These are phyloP conservation scores for Mallotus repandus DNA, from an alignment of 441 rosid genomes.

Conservation along the genomic window DNA sequence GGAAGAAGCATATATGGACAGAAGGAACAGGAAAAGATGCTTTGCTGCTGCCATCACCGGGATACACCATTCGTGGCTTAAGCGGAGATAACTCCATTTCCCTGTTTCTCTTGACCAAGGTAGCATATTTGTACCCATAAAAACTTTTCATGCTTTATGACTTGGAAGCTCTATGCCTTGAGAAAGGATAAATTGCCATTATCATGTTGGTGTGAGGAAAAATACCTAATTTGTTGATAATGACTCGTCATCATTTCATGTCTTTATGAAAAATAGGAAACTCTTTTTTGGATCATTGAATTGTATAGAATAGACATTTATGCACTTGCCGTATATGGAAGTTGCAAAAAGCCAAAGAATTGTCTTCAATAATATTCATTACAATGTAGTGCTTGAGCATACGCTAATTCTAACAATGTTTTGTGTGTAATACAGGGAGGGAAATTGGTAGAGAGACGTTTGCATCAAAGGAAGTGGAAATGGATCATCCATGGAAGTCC, in stretches of 20 bases:
- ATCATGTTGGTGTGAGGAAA: not conserved
- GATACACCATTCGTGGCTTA: slow-evolving; percentile 41
- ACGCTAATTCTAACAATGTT: slow-evolving; percentile 10
- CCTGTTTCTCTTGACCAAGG: slow-evolving; percentile 68
- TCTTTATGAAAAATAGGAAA: not conserved
- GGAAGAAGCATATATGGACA: slow-evolving; percentile 69
- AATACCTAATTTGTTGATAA: not conserved
- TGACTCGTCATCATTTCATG: not conserved
- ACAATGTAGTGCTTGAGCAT: not conserved
- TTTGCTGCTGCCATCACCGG: slow-evolving; percentile 40
- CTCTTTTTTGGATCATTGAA: not conserved
- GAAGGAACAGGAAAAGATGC: slow-evolving; percentile 40
- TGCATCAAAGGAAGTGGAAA: slow-evolving; percentile 64
- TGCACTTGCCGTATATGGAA: not conserved
- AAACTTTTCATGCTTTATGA: not conserved
- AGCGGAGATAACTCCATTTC: slow-evolving; percentile 52
- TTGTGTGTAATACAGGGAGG: slow-evolving; percentile 40
- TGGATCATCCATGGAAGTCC: slow-evolving; percentile 69
- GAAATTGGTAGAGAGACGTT: slow-evolving; percentile 51
- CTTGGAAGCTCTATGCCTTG: not conserved
- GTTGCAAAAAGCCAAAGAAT: not conserved
- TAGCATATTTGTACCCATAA: slow-evolving; percentile 18
- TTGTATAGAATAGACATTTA: not conserved
- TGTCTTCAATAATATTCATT: not conserved
- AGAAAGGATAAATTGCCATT: not conserved